A percentile compares a stretch with the other conserved stretches of the same genome.
Conservation (phyloP, 495 filamentous ascomycete genomes). For the Xylaria telfairii region DNA sequence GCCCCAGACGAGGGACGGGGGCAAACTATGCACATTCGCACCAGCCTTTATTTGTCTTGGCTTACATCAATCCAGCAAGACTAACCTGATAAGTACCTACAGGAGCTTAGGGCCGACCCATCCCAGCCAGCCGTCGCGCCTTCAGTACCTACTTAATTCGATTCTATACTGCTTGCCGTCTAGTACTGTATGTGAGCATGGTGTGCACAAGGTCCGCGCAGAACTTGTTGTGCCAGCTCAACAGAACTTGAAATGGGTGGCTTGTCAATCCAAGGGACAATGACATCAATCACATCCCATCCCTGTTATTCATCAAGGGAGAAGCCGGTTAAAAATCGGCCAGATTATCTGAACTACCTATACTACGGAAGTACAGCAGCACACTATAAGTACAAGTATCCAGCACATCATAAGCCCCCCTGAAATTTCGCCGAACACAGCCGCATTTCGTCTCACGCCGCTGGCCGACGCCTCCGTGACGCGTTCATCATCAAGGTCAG, state of each 20-base stretch:
- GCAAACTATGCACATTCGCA: not conserved
- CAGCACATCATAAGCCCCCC: not conserved
- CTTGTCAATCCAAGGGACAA: not conserved
- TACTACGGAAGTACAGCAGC: too few relatives aligned
- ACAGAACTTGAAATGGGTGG: not conserved
- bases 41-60: conserved; percentile 14
- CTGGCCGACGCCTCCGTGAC: conserved; percentile 20
- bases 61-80: not conserved
- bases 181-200: not conserved
- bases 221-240: not conserved
- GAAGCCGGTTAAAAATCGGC: not conserved
- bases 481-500: conserved; percentile 6
- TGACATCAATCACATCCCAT: not conserved
- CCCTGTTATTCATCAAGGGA: not conserved
- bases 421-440: conserved; percentile 8
- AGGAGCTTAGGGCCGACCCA: not conserved
- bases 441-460: conserved; percentile 12
- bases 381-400: too few relatives aligned
- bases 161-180: not conserved
- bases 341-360: not conserved
- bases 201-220: not conserved
- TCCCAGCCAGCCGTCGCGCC: not conserved
- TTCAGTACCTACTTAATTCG: not conserved
- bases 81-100: conserved; percentile 1
- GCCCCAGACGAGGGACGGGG: not conserved